These are phyloP conservation scores for Zygoascus biomembranicola DNA, from an alignment of 805 yeast genomes.

Conservation along the genomic window DNA sequence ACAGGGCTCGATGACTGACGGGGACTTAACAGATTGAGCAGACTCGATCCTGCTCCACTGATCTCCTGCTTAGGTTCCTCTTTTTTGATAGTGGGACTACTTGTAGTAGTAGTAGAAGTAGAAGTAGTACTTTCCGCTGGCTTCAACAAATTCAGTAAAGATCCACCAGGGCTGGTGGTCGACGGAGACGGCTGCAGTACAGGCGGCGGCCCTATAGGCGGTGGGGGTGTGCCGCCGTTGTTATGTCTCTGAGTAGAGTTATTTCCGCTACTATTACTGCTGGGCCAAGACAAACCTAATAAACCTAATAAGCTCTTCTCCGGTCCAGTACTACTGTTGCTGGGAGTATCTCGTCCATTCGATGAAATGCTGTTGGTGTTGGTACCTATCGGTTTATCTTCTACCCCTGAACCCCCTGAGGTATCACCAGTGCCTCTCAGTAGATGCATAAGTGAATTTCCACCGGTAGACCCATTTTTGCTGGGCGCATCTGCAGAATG, in stretches of 20 bases:
- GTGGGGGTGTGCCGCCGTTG: background rate
- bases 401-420: background rate
- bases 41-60: background rate
- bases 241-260: too few relatives aligned
- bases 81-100: background rate
- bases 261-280: background rate
- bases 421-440: background rate
- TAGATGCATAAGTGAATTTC: background rate
- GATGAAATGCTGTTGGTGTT: background rate
- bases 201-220: background rate
- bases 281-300: background rate
- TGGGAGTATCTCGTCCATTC: too few relatives aligned
- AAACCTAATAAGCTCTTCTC: background rate
- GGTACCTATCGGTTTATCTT: background rate
- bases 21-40: background rate
- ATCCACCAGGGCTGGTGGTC: background rate
- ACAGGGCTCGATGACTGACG: background rate
- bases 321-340: too few relatives aligned
- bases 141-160: constrained; percentile 1
- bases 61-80: background rate
- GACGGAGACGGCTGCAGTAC: background rate
- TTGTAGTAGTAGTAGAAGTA: background rate
- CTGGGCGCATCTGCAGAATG: background rate
- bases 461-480: background rate
- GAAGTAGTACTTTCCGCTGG: background rate